Evolutionary conservation across 305 asterid genomes (phyloP), one percentile per base, ranked within the genome.

Genomic region (Fraxinus albicans): DNA sequence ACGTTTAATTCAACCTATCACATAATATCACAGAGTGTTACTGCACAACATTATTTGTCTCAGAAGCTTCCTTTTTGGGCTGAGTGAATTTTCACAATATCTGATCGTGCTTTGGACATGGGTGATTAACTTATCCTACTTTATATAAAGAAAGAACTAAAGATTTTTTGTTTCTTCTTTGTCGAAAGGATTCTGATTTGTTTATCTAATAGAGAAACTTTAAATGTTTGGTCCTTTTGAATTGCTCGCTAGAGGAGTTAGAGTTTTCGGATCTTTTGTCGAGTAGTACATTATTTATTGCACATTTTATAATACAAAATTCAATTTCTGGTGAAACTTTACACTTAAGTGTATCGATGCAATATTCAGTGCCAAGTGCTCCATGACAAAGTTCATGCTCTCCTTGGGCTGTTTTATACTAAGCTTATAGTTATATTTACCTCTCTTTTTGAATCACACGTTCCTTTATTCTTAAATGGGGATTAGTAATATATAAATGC

Each of bases 401-500:
- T 79, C 38, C 17, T 65, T 25, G 27, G 53, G 79, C 77, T 27
- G 76, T 44, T 58, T n/a, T 29, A 38, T 58, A 67, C 21, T 70
- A 38, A 19, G 12, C 55, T 29, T 81, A 17, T 55, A 33, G 55
- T 42, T 50, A 13, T 21, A 63, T 33, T 47, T 13, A 44, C 10
- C 36, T 84, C 44, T 4, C 69, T 77, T 85, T 84, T 79, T 21
- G 58, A 34, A 33, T 69, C 29, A 35, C 55, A 40, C 63, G 15
- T 27, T 29, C 75, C 75, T 29, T 12, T 29, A 25, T 12, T 84
- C 78, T 84, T 70, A 79, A 77, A 78, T 55, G 77, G 74, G 42
- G 35, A 47, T 80, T 73, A 33, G 55, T 10, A 44, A 33, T 78
- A n/a, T 75, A 13, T 83, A 34, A 67, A 77, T 81, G 36, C 82